These are phyloP conservation scores for Mucor indicus DNA, from an alignment of 371 early-diverging fungal genomes.

Conservation along the genomic window DNA sequence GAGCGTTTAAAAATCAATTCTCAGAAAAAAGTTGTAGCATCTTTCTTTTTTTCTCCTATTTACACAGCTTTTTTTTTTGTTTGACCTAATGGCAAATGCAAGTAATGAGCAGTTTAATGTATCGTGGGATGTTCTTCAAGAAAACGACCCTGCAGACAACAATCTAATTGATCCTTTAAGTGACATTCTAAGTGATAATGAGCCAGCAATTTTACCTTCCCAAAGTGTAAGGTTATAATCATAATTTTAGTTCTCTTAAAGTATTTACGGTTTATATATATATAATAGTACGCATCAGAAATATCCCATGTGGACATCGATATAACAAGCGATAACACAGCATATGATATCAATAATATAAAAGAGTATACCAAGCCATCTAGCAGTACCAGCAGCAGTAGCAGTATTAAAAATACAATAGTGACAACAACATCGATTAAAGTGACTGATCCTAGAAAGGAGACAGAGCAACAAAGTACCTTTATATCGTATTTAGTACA, in stretches of 20 bases:
- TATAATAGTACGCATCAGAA: slow-evolving; percentile 8
- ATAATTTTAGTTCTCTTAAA: neutral
- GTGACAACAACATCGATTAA: neutral
- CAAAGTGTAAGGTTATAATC: slow-evolving; percentile 8
- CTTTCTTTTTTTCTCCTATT: slow-evolving; percentile 2
- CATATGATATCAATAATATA: too few relatives aligned
- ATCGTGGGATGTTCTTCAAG: slow-evolving; percentile 30
- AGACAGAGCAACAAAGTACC: slow-evolving; percentile 81
- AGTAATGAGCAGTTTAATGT: slow-evolving; percentile 33
- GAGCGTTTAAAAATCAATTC: neutral
- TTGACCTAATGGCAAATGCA: slow-evolving; percentile 16
- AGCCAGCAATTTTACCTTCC: slow-evolving; percentile 12
- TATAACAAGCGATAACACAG: slow-evolving; percentile 16
- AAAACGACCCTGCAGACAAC: neutral
- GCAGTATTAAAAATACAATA: neutral
- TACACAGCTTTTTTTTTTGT: neutral
- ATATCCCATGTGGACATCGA: slow-evolving; percentile 16
- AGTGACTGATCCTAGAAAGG: slow-evolving; percentile 76
- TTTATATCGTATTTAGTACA: slow-evolving; percentile 83
- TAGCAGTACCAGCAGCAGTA: slow-evolving; percentile 1
- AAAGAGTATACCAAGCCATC: neutral
- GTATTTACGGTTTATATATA: neutral
- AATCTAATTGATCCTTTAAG: slow-evolving; percentile 10
- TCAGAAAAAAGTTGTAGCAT: neutral
- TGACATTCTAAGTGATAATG: slow-evolving; percentile 1